Percentiles rank a stretch among this genome's conserved stretches.
phyloP scores from a whole-genome alignment of 2,329 filamentous ascomycete species.

The Coniochaeta sp. region DNA sequence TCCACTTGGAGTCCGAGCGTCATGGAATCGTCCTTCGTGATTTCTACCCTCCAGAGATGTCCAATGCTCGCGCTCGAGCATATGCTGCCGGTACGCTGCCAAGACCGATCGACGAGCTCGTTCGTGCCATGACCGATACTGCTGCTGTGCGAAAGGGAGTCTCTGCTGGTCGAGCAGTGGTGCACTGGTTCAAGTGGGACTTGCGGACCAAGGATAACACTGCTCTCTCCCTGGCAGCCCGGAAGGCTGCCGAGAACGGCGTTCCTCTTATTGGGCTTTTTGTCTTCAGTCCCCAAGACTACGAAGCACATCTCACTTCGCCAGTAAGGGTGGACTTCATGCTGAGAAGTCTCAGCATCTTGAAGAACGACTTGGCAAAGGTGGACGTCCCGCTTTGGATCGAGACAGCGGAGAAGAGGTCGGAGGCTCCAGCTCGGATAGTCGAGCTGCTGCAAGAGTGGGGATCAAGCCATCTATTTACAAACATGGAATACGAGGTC shows the following conservation, averaged over 20 bases:
- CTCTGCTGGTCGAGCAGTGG: slow-evolving; percentile 52
- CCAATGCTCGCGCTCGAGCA: slow-evolving; percentile 64
- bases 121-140: slow-evolving; percentile 55
- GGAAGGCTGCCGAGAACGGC: slow-evolving; percentile 28
- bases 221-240: slow-evolving; percentile 57
- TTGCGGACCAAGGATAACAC: slow-evolving; percentile 69
- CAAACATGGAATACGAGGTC: slow-evolving; percentile 87
- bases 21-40: slow-evolving; percentile 61
- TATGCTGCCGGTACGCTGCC: slow-evolving; percentile 66
- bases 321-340: slow-evolving; percentile 74
- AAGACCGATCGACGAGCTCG: slow-evolving; percentile 65
- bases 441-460: slow-evolving; percentile 61
- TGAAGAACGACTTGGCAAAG: slow-evolving; percentile 60
- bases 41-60: slow-evolving; percentile 84
- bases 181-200: slow-evolving; percentile 91
- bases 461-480: slow-evolving; percentile 68
- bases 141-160: slow-evolving; percentile 42
- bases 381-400: slow-evolving; percentile 73
- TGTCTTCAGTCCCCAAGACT: slow-evolving; percentile 75
- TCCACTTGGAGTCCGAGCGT: slow-evolving; percentile 36
- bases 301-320: slow-evolving; percentile 70
- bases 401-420: slow-evolving; percentile 62
- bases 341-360: slow-evolving; percentile 58
- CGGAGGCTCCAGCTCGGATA: slow-evolving; percentile 52
- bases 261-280: slow-evolving; percentile 71